These are phyloP conservation scores for Cadophora sp. DNA, from an alignment of 2,329 filamentous ascomycete genomes.

Conservation along the genomic window DNA sequence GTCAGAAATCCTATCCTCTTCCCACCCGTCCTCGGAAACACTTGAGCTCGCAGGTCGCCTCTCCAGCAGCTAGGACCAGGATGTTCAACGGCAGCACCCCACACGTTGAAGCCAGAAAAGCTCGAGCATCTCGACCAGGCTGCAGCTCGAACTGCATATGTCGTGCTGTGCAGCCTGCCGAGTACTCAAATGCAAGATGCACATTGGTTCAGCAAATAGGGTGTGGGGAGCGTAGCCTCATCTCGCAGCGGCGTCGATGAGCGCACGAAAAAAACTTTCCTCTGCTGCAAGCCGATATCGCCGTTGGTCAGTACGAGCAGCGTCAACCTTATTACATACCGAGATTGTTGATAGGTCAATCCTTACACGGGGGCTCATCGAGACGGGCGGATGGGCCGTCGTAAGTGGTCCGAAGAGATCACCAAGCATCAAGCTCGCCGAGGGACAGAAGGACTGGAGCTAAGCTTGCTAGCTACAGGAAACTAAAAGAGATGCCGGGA, in stretches of 20 bases:
- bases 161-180: slow-evolving; percentile 34
- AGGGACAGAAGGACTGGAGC: slow-evolving; percentile 13
- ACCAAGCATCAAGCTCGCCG: slow-evolving; percentile 15
- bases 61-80: not conserved
- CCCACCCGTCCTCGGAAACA: not conserved
- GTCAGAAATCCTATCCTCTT: slow-evolving; percentile 10
- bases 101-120: slow-evolving; percentile 23
- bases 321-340: slow-evolving; percentile 27
- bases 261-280: slow-evolving; percentile 23
- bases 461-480: slow-evolving; percentile 6
- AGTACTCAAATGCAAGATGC: slow-evolving; percentile 25
- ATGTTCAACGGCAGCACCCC: not conserved
- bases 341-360: not conserved
- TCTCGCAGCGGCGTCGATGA: slow-evolving; percentile 11
- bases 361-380: slow-evolving; percentile 5
- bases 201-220: slow-evolving; percentile 27
- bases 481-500: slow-evolving; percentile 6
- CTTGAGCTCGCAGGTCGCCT: slow-evolving; percentile 5
- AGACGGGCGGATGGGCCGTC: slow-evolving; percentile 14
- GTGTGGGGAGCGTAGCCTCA: slow-evolving; percentile 31
- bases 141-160: slow-evolving; percentile 34
- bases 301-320: slow-evolving; percentile 21
- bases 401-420: not conserved
- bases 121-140: slow-evolving; percentile 15
- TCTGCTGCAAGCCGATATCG: slow-evolving; percentile 30